These are phyloP conservation scores for Anastatica hierochuntica DNA, from an alignment of 345 rosid species.

Conservation along the genomic window DNA sequence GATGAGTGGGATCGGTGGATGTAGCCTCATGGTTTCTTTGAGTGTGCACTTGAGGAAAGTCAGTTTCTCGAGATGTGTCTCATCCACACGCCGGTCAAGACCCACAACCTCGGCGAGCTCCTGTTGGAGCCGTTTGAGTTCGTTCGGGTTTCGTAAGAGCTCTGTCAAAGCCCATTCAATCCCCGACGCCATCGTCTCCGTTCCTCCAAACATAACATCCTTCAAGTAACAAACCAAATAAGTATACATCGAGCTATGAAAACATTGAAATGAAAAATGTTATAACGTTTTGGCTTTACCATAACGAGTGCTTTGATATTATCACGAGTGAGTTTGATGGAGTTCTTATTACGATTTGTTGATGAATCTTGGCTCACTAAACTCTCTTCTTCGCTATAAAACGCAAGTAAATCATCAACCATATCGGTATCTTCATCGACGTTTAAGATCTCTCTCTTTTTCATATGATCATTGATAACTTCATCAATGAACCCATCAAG, in stretches of 20 bases:
- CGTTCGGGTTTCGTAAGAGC: constrained; percentile 58
- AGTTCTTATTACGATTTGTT: constrained; percentile 44
- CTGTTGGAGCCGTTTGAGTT: constrained; percentile 52
- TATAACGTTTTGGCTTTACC: constrained; percentile 34
- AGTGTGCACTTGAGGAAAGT: constrained; percentile 50
- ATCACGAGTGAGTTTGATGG: constrained; percentile 55
- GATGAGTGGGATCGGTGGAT: constrained; percentile 93
- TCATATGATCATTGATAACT: constrained; percentile 67
- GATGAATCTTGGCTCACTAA: too few relatives aligned
- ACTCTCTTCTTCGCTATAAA: constrained; percentile 47
- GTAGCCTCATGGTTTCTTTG: constrained; percentile 76
- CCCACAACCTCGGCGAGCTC: constrained; percentile 77
- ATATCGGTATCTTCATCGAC: constrained; percentile 41
- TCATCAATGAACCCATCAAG: constrained; percentile 72
- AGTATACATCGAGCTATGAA: too few relatives aligned
- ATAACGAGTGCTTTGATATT: constrained; percentile 91
- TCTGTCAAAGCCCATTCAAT: constrained; percentile 90
- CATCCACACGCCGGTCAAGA: constrained; percentile 60
- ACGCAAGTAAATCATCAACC: constrained; percentile 86
- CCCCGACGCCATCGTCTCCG: constrained; percentile 89
- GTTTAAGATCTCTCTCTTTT: constrained; percentile 21
- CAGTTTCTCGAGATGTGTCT: constrained; percentile 56
- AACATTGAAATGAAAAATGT: too few relatives aligned
- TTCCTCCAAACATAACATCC: constrained; percentile 99
- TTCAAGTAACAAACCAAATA: neutral